Conservation (phyloP, 345 rosid species). For the Aethionema arabicum region DNA sequence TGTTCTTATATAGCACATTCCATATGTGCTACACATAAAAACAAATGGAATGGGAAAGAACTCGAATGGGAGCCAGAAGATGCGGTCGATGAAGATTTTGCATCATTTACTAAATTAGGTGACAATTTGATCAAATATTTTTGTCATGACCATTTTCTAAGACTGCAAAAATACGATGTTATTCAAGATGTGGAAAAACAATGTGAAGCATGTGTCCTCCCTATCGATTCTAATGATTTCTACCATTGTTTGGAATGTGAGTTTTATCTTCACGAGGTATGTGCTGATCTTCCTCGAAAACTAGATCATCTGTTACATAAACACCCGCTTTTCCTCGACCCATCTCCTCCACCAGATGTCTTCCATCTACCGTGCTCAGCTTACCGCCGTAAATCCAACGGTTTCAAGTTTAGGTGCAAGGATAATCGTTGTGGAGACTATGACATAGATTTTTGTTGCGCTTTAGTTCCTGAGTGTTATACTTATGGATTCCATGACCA, state of each 20-base stretch:
- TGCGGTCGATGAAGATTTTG: background rate
- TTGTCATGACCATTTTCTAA: background rate
- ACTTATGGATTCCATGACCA: background rate
- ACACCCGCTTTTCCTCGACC: background rate
- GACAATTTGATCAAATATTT: background rate
- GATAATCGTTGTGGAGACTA: no score
- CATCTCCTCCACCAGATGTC: background rate
- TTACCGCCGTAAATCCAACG: background rate
- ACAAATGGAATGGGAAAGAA: background rate
- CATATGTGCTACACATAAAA: conserved; percentile 20
- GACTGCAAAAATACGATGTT: background rate
- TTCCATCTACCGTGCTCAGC: background rate
- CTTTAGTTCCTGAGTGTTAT: background rate
- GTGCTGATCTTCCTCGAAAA: conserved; percentile 17
- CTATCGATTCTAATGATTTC: background rate
- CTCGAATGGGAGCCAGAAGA: conserved; percentile 13
- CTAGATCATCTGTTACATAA: conserved; percentile 15
- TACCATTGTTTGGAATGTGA: background rate
- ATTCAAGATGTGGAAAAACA: conserved; percentile 1
- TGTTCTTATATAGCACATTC: conserved; percentile 17
- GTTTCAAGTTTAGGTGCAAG: background rate
- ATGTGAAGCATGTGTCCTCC: background rate
- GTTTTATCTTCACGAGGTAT: conserved; percentile 5
- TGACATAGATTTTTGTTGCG: background rate
- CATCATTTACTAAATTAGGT: background rate